phyloP scores from a whole-genome alignment of 192 early-diverging fungal species.

The Coemansia pectinata region DNA sequence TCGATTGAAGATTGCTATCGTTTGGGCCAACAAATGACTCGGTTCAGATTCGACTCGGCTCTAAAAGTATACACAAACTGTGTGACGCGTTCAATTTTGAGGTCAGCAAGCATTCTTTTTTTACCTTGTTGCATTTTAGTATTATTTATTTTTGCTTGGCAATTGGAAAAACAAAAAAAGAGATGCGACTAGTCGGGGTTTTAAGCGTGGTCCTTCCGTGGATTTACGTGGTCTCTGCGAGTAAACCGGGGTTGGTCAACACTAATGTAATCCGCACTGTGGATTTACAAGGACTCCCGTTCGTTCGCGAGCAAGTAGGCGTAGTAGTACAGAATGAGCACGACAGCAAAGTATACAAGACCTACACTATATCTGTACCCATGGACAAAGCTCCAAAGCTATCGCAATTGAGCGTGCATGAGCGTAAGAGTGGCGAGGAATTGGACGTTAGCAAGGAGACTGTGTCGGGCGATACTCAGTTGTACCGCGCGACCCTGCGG shows the following conservation, averaged over 20 bases:
- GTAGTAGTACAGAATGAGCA: conserved; percentile 54
- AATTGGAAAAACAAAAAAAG: background rate
- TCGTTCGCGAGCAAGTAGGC: conserved; percentile 54
- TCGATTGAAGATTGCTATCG: too few species aligned
- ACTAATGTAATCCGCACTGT: conserved; percentile 53
- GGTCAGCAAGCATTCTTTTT: too few species aligned
- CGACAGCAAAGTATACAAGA: conserved; percentile 16
- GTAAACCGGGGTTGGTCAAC: conserved; percentile 28
- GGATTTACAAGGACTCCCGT: conserved; percentile 25
- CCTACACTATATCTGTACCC: conserved; percentile 32
- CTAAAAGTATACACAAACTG: too few species aligned
- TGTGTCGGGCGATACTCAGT: background rate
- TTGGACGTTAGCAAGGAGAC: conserved; percentile 6
- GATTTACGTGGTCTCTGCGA: background rate
- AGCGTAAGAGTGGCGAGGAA: conserved; percentile 47
- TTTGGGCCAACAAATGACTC: too few species aligned
- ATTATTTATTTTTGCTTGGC: too few species aligned
- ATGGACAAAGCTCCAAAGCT: conserved; percentile 14
- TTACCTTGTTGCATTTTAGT: too few species aligned
- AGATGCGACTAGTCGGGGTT: background rate
- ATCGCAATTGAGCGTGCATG: conserved; percentile 35
- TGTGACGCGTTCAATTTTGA: too few species aligned
- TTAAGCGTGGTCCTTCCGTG: background rate
- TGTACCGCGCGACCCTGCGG: conserved; percentile 21
- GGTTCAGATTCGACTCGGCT: too few species aligned